Evolutionary conservation across 805 yeast species (phyloP).

Genomic region (Candida wancherniae): DNA sequence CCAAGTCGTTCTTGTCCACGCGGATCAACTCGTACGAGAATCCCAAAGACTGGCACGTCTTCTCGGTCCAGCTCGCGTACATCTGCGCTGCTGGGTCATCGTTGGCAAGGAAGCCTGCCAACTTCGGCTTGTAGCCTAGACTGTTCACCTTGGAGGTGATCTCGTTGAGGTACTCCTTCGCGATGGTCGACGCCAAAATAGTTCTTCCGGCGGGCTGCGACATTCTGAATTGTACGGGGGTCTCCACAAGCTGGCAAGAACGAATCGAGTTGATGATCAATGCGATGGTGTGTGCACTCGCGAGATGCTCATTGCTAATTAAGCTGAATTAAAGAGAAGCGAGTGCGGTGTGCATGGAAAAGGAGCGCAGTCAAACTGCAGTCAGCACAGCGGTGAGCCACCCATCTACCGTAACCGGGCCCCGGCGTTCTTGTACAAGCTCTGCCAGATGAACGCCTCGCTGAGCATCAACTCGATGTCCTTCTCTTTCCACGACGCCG

Average conservation of each 20-base stretch:
- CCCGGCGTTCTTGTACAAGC: constrained; percentile 80
- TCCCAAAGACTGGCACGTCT: constrained; percentile 82
- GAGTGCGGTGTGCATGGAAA: constrained; percentile 5
- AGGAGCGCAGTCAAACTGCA: constrained; percentile 9
- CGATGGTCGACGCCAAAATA: constrained; percentile 80
- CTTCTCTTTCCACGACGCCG: constrained; percentile 76
- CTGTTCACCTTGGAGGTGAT: constrained; percentile 51
- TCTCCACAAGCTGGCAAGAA: too few species aligned
- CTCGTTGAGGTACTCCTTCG: constrained; percentile 76
- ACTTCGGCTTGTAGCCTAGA: constrained; percentile 57
- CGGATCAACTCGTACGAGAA: constrained; percentile 74
- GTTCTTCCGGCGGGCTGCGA: constrained; percentile 66
- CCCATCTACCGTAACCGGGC: constrained; percentile 61
- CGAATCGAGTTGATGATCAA: too few species aligned
- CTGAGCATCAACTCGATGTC: constrained; percentile 89
- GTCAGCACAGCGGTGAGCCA: constrained; percentile 1
- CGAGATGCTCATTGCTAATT: too few species aligned
- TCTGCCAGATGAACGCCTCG: constrained; percentile 97
- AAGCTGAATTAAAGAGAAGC: constrained; percentile 1
- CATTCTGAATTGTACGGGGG: constrained; percentile 9
- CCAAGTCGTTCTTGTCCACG: constrained; percentile 77
- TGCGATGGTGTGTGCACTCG: too few species aligned
- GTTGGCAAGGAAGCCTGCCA: constrained; percentile 91
- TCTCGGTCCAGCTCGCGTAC: constrained; percentile 96
- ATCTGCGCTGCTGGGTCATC: constrained; percentile 90